These are phyloP conservation scores for Dinochytrium kinnereticum DNA, from an alignment of 371 early-diverging fungal species.

Conservation along the genomic window DNA sequence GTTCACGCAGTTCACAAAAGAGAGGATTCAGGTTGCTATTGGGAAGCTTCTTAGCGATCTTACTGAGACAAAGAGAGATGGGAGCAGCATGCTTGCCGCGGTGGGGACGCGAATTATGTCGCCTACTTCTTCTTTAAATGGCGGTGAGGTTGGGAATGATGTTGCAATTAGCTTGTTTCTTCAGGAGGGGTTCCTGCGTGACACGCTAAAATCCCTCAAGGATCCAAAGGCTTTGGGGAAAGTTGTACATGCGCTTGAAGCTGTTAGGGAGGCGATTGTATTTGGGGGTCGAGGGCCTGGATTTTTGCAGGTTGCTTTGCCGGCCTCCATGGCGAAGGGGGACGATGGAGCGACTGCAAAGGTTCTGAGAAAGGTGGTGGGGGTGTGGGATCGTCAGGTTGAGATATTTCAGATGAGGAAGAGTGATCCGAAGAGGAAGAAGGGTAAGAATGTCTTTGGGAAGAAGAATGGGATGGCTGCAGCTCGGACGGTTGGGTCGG, in stretches of 20 bases:
- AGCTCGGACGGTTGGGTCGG: background rate
- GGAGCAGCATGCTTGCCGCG: conserved; percentile 55
- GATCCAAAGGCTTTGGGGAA: conserved; percentile 37
- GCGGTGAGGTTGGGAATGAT: conserved; percentile 30
- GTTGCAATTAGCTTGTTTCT: conserved; percentile 55
- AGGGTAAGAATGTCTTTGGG: background rate
- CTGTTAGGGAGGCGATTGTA: conserved; percentile 21
- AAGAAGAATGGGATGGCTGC: background rate
- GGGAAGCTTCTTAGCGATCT: conserved; percentile 70
- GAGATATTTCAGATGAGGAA: background rate
- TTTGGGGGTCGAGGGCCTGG: conserved; percentile 37
- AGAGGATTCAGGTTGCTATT: conserved; percentile 64
- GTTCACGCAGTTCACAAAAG: conserved; percentile 63
- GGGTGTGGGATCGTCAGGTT: conserved; percentile 28
- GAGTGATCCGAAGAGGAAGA: no score
- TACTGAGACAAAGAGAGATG: conserved; percentile 67
- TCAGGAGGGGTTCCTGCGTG: conserved; percentile 66
- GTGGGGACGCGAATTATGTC: conserved; percentile 52
- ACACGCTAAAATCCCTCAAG: conserved; percentile 46
- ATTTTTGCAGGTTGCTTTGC: conserved; percentile 57
- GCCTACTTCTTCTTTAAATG: conserved; percentile 16
- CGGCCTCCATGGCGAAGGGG: background rate
- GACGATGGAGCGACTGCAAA: background rate
- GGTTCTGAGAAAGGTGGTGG: conserved; percentile 16
- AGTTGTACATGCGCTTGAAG: conserved; percentile 35